Base-by-base conservation (phyloP, 1,139 yeast genomes). In the Yamadazyma diddensiae region DNA sequence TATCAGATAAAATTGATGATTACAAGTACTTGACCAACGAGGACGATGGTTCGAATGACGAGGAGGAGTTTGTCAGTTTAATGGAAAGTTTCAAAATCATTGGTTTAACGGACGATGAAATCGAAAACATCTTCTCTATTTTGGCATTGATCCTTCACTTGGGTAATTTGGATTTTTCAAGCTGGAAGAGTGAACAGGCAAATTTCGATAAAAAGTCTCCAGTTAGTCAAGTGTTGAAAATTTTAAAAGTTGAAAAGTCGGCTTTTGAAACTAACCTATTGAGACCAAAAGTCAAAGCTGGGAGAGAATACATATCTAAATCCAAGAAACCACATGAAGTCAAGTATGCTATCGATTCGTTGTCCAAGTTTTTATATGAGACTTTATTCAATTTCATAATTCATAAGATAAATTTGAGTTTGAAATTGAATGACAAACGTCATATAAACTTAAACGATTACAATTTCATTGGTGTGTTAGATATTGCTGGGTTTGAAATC, bases 401-500 rank as follows among this genome's bases (percentile, higher is more conserved):
- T 9, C 73, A 72, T 38, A 74, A 77, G 34, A 85, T 94, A 49
- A 94, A 94, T 53, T 67, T 67, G n/a, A 82, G 78, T 35, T 69
- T 90, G 29, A 76, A 44, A 3, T 40, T 44, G 16, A 29, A 32
- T 7, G 24, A 25, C n/a, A 29, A 33, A 12, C 26, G 15, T 6
- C 15, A 18, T 13, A 11, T 21, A 6, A 58, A 53, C 7, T 45
- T 43, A 5, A 30, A 46, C 12, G 47, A 37, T 25, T 55, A 54
- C 12, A 78, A 82, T 37, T 90, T 82, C 46, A 87, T 92, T 47
- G 98, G 99, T 2, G 94, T 94, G 3, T 66, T 92, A 38, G 99
- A 92, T 66, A 94, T 92, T 49, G 97, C 97, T 0, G 99, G 98
- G 6, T 94, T 92, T 60, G 99, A 94, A 61, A 92, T 92, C 38